A percentile compares a stretch with the other conserved stretches of the same genome.
Evolutionary conservation across 192 early-diverging fungal species (phyloP).

Genomic region (Geranomyces variabilis): DNA sequence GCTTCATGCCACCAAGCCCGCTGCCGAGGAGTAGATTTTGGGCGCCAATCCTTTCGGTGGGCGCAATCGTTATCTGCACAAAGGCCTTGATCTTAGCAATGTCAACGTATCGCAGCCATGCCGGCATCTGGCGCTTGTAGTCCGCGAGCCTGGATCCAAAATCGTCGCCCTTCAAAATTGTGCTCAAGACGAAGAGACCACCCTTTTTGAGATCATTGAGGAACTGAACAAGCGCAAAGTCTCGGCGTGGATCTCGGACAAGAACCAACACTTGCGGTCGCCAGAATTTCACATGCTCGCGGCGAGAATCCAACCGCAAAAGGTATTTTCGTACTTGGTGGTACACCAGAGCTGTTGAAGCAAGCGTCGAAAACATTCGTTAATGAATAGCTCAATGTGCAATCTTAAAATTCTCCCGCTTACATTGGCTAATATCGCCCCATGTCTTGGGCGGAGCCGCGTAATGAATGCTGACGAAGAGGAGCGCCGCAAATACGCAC

Average conservation of each 20-base stretch:
- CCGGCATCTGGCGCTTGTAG: conserved; percentile 27
- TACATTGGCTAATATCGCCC: conserved; percentile 28
- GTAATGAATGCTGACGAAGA: conserved; percentile 26
- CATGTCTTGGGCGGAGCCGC: conserved; percentile 25
- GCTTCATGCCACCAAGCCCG: conserved; percentile 32
- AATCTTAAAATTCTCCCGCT: too few relatives aligned
- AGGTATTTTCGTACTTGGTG: conserved; percentile 25
- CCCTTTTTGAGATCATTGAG: conserved; percentile 27
- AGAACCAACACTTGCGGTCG: conserved; percentile 32
- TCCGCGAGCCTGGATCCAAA: conserved; percentile 13
- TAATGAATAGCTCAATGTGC: too few relatives aligned
- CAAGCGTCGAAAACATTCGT: too few relatives aligned
- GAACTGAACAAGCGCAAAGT: conserved; percentile 24
- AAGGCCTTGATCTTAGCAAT: conserved; percentile 33
- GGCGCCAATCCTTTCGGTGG: conserved; percentile 23
- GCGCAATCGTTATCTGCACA: conserved; percentile 23
- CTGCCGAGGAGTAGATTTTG: conserved; percentile 21
- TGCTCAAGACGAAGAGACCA: conserved; percentile 19
- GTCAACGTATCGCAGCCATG: conserved; percentile 29
- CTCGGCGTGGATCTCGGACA: conserved; percentile 27
- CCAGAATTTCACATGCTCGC: conserved; percentile 35
- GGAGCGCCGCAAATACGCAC: conserved; percentile 11
- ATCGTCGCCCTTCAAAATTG: conserved; percentile 23
- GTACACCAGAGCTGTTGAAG: background rate
- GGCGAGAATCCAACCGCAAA: conserved; percentile 21